Percentiles rank a stretch among this genome's conserved stretches.
These are phyloP conservation scores for Fraxinus paxiana DNA, from an alignment of 305 asterid species.

Conservation along the genomic window DNA sequence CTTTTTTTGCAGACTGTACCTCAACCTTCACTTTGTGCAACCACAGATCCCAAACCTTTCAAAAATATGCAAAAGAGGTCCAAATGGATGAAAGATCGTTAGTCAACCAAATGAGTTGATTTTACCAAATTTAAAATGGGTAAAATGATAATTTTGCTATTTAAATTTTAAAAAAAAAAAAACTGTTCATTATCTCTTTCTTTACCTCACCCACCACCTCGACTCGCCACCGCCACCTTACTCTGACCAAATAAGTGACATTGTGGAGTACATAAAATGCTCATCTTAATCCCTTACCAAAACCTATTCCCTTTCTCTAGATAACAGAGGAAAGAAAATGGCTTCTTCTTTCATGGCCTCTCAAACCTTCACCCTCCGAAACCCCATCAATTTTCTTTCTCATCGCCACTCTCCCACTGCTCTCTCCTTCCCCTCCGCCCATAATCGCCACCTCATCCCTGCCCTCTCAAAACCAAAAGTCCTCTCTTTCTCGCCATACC, in stretches of 20 bases:
- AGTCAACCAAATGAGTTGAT: no score
- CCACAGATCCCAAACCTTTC: no score
- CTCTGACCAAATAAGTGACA: background rate
- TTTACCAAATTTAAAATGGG: no score
- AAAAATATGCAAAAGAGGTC: no score
- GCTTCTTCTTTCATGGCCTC: conserved; percentile 44
- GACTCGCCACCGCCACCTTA: no score
- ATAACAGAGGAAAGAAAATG: background rate
- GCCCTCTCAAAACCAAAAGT: background rate
- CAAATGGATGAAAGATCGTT: no score
- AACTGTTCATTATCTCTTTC: no score
- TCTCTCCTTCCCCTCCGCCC: background rate
- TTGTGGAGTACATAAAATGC: background rate
- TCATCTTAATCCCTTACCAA: background rate
- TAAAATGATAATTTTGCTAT: no score
- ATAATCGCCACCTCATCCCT: background rate
- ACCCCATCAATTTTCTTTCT: background rate
- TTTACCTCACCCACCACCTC: no score
- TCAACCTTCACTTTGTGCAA: no score
- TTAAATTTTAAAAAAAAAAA: no score
- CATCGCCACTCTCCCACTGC: background rate
- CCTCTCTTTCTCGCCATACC: conserved; percentile 21
- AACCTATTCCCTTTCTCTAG: background rate
- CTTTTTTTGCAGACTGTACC: no score
- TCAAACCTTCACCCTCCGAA: background rate